Conservation (phyloP, 768 basidiomycete species). For the Lactifluus pinguis region DNA sequence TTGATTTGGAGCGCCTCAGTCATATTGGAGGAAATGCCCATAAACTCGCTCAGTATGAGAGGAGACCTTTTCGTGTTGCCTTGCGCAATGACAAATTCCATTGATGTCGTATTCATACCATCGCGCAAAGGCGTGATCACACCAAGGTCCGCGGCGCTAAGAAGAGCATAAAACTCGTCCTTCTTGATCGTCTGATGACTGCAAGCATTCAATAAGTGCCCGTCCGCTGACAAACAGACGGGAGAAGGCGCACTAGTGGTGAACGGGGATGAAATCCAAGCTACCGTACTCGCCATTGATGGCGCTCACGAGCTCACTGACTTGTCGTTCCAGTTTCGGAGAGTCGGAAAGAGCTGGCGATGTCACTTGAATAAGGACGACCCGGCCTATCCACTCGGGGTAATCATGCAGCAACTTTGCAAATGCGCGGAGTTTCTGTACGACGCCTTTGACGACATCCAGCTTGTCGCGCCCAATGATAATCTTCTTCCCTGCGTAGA, state of each 20-base stretch:
- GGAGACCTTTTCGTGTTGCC: slow-evolving; percentile 75
- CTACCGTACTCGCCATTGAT: slow-evolving; percentile 95
- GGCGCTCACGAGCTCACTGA: slow-evolving; percentile 87
- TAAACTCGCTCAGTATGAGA: slow-evolving; percentile 91
- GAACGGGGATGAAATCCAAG: slow-evolving; percentile 91
- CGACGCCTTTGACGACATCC: slow-evolving; percentile 95
- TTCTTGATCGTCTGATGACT: slow-evolving; percentile 97
- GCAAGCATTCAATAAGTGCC: not conserved
- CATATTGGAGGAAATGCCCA: slow-evolving; percentile 95
- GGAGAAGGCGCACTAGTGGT: slow-evolving; percentile 77
- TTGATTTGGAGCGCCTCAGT: slow-evolving; percentile 83
- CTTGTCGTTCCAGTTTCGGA: slow-evolving; percentile 86
- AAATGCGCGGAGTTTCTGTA: slow-evolving; percentile 97
- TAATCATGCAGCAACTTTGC: slow-evolving; percentile 89
- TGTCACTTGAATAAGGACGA: slow-evolving; percentile 86
- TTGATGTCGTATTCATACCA: slow-evolving; percentile 98
- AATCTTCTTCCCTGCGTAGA: slow-evolving; percentile 97
- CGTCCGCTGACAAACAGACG: not conserved
- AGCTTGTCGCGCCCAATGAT: slow-evolving; percentile 96
- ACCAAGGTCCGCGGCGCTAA: slow-evolving; percentile 88
- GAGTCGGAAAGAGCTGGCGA: slow-evolving; percentile 88
- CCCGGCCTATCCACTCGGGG: slow-evolving; percentile 92
- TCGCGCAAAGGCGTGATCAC: slow-evolving; percentile 94
- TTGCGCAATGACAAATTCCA: slow-evolving; percentile 97
- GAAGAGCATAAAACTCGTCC: slow-evolving; percentile 94